Evolutionary conservation across 2,329 filamentous ascomycete species (phyloP).

Genomic region (Aspergillus sp.): DNA sequence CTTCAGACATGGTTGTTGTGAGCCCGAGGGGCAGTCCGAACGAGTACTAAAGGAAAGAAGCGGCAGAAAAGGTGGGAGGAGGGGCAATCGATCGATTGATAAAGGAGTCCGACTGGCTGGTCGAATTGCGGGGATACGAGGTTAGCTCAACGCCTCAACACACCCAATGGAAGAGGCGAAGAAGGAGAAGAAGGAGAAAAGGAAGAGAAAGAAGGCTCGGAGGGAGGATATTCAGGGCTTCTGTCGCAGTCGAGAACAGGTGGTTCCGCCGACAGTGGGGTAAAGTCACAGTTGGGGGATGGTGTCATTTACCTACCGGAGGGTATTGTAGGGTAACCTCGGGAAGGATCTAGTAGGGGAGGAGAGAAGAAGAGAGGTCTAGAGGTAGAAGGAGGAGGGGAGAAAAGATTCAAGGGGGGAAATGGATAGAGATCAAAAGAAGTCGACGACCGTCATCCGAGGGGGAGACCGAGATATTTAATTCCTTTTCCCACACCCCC

Average conservation of each 20-base stretch:
- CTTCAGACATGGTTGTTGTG: slow-evolving; percentile 38
- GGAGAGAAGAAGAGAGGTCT: background rate
- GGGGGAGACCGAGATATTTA: too few species aligned
- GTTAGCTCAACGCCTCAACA: background rate
- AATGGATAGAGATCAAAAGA: background rate
- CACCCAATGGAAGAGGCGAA: background rate
- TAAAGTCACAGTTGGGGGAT: too few species aligned
- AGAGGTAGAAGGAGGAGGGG: background rate
- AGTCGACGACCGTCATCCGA: background rate
- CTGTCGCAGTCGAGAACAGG: too few species aligned
- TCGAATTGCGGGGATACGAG: background rate
- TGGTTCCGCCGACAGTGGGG: too few species aligned
- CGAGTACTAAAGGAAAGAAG: background rate
- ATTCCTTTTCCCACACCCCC: too few species aligned
- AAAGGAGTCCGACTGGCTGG: background rate
- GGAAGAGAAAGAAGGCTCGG: slow-evolving; percentile 7
- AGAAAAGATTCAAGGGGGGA: slow-evolving; percentile 9
- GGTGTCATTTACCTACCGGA: too few species aligned
- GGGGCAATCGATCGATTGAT: background rate
- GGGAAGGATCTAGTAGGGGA: too few species aligned
- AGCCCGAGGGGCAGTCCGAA: background rate
- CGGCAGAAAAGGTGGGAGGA: background rate
- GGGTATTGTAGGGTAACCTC: too few species aligned
- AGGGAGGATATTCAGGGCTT: slow-evolving; percentile 2
- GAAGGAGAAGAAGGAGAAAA: background rate